Conservation (phyloP, 2,329 filamentous ascomycete species). For the Colletotrichum brevisporum region DNA sequence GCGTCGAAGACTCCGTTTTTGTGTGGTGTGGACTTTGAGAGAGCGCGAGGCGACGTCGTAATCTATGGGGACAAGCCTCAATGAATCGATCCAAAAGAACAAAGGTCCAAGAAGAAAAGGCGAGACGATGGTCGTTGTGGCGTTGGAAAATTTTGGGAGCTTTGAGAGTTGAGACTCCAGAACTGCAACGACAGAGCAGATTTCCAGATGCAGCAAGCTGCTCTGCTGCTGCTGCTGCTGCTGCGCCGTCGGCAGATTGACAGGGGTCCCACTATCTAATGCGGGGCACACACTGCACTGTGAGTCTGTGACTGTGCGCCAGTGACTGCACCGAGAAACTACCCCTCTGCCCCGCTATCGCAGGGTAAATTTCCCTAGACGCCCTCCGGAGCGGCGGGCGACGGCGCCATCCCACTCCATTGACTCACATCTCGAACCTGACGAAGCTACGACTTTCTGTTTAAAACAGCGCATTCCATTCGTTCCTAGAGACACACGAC, state of each 20-base stretch:
- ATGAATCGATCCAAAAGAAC: no score
- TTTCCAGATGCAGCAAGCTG: constrained; percentile 24
- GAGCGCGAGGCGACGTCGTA: no score
- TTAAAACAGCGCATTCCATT: constrained; percentile 25
- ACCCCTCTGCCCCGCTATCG: constrained; percentile 46
- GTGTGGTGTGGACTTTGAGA: constrained; percentile 3
- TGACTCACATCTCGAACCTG: constrained; percentile 28
- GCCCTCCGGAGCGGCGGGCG: constrained; percentile 17
- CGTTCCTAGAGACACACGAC: neutral
- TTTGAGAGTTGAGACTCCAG: neutral
- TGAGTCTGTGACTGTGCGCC: neutral
- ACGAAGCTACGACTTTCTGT: neutral
- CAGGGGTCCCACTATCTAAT: constrained; percentile 28
- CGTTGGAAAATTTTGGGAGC: constrained; percentile 2
- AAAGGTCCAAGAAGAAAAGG: no score
- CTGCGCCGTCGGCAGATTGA: neutral
- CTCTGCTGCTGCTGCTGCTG: neutral
- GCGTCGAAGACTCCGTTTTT: constrained; percentile 3
- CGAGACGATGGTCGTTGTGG: neutral
- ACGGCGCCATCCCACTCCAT: constrained; percentile 4
- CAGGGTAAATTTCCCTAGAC: constrained; percentile 39
- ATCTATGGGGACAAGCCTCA: neutral
- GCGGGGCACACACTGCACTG: constrained; percentile 12
- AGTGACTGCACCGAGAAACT: constrained; percentile 8
- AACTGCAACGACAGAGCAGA: constrained; percentile 1